Conservation (phyloP, 2,329 filamentous ascomycete genomes). For the Domatiomyces globalis region DNA sequence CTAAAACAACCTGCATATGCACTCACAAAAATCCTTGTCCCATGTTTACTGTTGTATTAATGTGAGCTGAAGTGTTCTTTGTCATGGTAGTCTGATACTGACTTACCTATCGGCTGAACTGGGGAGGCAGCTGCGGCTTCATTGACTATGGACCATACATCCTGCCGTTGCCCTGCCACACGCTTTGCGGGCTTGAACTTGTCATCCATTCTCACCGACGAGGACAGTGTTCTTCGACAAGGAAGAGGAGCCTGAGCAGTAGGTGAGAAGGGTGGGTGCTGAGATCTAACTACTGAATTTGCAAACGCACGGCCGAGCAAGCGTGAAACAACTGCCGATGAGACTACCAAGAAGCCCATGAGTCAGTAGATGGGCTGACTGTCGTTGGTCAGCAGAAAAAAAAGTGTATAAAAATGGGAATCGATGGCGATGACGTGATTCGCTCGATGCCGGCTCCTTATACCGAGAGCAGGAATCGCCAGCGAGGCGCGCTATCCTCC, state of each 20-base stretch:
- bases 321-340: neutral
- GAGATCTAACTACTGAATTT: neutral
- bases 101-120: conserved; percentile 45
- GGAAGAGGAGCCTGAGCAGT: neutral
- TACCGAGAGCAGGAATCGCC: too few species aligned
- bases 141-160: conserved; percentile 51
- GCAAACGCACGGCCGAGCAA: neutral
- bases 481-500: too few species aligned
- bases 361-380: neutral
- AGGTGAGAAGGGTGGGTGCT: too few species aligned
- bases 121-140: conserved; percentile 51
- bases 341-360: neutral
- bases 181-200: conserved; percentile 33
- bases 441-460: neutral
- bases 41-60: conserved; percentile 37
- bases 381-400: neutral
- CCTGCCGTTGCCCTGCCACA: conserved; percentile 37
- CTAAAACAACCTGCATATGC: neutral
- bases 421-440: neutral
- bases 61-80: neutral
- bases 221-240: conserved; percentile 5
- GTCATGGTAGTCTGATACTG: neutral
- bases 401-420: neutral
- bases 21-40: conserved; percentile 47
- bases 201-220: conserved; percentile 8